These are phyloP conservation scores for Mycena floridula DNA, from an alignment of 768 basidiomycete species.

Conservation along the genomic window DNA sequence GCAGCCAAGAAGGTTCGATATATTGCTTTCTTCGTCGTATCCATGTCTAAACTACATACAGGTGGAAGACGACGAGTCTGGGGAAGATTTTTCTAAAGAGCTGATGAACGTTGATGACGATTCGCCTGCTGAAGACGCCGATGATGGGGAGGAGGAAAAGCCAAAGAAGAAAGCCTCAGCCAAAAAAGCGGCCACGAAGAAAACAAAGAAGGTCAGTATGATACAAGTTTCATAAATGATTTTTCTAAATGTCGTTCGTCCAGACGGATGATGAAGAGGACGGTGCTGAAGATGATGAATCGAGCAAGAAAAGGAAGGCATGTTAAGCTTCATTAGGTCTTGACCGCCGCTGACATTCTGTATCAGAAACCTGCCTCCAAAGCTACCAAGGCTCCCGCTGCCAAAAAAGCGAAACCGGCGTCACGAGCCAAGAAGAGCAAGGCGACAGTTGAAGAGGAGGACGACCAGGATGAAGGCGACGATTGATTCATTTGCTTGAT, in stretches of 20 bases:
- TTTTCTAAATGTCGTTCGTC: not conserved
- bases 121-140: slow-evolving; percentile 29
- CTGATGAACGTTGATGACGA: too few species aligned
- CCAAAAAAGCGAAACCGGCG: slow-evolving; percentile 4
- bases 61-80: slow-evolving; percentile 29
- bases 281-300: slow-evolving; percentile 11
- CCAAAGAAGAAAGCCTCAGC: slow-evolving; percentile 30
- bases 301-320: slow-evolving; percentile 4
- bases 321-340: not conserved
- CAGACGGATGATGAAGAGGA: slow-evolving; percentile 1
- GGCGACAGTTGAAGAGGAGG: not conserved
- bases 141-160: slow-evolving; percentile 33
- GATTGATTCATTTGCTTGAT: too few species aligned
- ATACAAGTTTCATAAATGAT: not conserved
- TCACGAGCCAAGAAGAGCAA: not conserved
- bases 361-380: slow-evolving; percentile 7
- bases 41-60: slow-evolving; percentile 4
- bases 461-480: not conserved
- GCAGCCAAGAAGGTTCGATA: slow-evolving; percentile 31
- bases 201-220: slow-evolving; percentile 1
- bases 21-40: slow-evolving; percentile 4
- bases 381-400: not conserved
- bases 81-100: slow-evolving; percentile 39
- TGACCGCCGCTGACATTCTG: not conserved
- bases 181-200: slow-evolving; percentile 43